Base-by-base conservation (phyloP, 148 eudicot species). In the Cornus kousa region DNA sequence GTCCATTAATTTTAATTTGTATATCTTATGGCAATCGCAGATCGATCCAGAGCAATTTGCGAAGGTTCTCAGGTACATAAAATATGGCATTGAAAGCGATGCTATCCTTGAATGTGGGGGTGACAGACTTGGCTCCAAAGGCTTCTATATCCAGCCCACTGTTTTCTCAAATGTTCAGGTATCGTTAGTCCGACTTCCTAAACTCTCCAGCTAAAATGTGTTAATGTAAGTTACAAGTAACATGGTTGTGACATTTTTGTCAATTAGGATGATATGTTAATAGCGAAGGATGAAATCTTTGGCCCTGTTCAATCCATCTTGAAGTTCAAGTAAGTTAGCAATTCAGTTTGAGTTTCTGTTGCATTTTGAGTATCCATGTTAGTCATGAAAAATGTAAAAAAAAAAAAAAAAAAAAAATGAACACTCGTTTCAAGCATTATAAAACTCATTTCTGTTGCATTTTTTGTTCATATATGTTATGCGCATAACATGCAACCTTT, bases 51-150 rank as follows among this genome's bases (percentile, higher is more conserved):
- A 87, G 81, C 99, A 96, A 73, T 96, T 93, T 72, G 79, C 92
- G 80, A 96, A 96, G 87, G 73, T 96, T 33, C 80, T 96, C 79
- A 72, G 89, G 75, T 96, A 86, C 87, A 96, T 96, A 75, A 89
- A 80, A 80, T 89, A 90, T 35, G 99, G 99, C 33, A 57, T 81
- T 3, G 95, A 96, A 40, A 92, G 97, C 87, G 83, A 78, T 71
- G 99, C 99, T 46, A 96, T 89, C 68, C 94, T 96, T 39, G 97
- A 93, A 81, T 96, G 98, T 84, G 99, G 99, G 43, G 98, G 98
- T 53, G 89, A 80, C 32, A 83, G 84, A 73, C 16, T 88, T 9
- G 99, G 99, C 72, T 87, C 90, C 23, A 94, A 88, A 77, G 99
- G 99, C 39, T 92, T 37, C 92, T 96, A 85, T 68, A 77, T 96